Evolutionary conservation across 176 grass and related monocot species (phyloP), one percentile per base, ranked within the genome.

Genomic region (Carex littledalei): DNA sequence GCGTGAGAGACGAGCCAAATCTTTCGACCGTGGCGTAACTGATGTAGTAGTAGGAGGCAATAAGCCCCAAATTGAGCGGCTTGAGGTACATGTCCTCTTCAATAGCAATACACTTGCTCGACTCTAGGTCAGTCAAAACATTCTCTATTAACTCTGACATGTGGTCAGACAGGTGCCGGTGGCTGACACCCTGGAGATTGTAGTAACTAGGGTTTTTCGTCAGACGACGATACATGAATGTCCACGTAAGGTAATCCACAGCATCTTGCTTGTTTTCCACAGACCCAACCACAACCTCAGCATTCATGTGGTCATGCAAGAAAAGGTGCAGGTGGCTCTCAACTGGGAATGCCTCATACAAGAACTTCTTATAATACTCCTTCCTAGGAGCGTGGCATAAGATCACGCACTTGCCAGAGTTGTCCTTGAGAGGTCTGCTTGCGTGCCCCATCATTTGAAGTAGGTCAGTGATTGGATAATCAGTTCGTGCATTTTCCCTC

Each of bases 401-500:
- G 86, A 98, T 98, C 73, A 98, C 91, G 82, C 95, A 98, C 79
- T 93, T 98, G 21, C 95, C 92, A 41, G 95, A 98, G 82, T 93
- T 93, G 65, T 98, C 95, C 84, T 91, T 90, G 37, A 98, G 89
- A 89, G 95, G 95, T 59, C 95, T 91, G 81, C 91, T 98, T 31
- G 95, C 95, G 84, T 94, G 95, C 69, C 95, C 95, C 95, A 98
- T 98, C 95, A 98, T 98, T 45, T 98, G 95, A 24, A 98, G 85
- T 32, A 98, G 82, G 83, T 98, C 95, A 76, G 95, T 92, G 24
- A 98, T 94, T 34, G 95, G 95, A 87, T 98, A 98, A 81, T 98
- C 95, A 50, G 92, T 98, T 79, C 94, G 87, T 84, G 92, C 95
- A 93, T 94, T 98, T 88, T 94, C 95, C 37, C 88, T 74, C 0